Evolutionary conservation across 345 rosid species (phyloP).

Genomic region (Xanthoceras sorbifolium): DNA sequence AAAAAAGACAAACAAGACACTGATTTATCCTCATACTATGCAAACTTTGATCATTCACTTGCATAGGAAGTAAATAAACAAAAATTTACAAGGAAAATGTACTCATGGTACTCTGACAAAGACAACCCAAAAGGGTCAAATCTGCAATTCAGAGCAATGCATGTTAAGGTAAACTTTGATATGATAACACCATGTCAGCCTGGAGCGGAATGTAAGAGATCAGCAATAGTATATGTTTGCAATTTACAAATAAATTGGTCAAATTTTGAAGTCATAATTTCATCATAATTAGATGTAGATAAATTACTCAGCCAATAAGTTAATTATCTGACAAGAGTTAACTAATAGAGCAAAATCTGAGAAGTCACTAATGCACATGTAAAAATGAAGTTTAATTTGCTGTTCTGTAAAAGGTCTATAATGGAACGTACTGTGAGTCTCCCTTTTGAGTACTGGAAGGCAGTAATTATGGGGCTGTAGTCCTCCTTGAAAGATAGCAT

Average conservation of each 20-base stretch:
- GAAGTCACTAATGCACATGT: not conserved
- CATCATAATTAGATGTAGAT: not conserved
- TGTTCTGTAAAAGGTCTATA: not conserved
- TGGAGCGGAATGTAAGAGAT: not conserved
- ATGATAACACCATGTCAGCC: not conserved
- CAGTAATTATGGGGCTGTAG: slow-evolving; percentile 91
- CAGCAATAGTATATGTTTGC: not conserved
- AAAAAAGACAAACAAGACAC: too few relatives aligned
- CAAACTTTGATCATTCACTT: not conserved
- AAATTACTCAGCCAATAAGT: not conserved
- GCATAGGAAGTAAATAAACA: not conserved
- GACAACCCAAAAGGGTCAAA: not conserved
- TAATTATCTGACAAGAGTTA: not conserved
- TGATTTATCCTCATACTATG: not conserved
- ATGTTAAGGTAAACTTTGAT: not conserved
- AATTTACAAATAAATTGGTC: not conserved
- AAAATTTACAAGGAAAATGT: too few relatives aligned
- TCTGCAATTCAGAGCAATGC: not conserved
- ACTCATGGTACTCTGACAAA: not conserved
- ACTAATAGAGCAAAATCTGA: not conserved
- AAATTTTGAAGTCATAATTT: not conserved
- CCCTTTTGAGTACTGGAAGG: slow-evolving; percentile 94
- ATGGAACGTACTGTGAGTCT: slow-evolving; percentile 66
- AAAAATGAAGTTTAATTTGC: not conserved
- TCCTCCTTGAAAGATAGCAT: slow-evolving; percentile 94